phyloP scores from a whole-genome alignment of 2,329 filamentous ascomycete species.

The Fusarium longipes region DNA sequence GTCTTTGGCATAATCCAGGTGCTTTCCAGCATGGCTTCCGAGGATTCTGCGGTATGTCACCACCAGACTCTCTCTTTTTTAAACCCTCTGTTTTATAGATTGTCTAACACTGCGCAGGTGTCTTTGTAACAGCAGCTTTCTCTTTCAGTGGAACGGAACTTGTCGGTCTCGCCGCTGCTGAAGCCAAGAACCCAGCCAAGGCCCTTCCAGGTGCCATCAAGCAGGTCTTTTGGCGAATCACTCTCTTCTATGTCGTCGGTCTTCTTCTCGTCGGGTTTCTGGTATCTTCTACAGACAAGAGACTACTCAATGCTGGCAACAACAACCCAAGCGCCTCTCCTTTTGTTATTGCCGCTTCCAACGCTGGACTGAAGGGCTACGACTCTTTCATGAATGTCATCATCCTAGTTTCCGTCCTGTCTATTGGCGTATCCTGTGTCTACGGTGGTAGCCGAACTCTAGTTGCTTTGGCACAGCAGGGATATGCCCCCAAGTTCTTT shows the following conservation, averaged over 20 bases:
- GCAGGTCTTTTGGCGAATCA: constrained; percentile 74
- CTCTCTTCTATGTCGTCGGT: constrained; percentile 65
- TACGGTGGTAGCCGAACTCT: constrained; percentile 70
- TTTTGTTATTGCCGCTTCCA: constrained; percentile 68
- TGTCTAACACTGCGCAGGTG: constrained; percentile 22
- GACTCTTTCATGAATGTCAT: constrained; percentile 69
- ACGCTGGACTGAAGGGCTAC: constrained; percentile 63
- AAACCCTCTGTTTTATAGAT: too few relatives aligned
- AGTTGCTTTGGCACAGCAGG: constrained; percentile 68
- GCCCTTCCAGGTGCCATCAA: constrained; percentile 85
- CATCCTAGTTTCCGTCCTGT: constrained; percentile 68
- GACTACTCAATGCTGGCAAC: constrained; percentile 61
- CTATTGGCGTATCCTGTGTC: constrained; percentile 68
- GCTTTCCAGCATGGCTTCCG: constrained; percentile 79
- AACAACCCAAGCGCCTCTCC: constrained; percentile 57
- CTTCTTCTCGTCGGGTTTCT: constrained; percentile 64
- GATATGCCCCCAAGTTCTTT: constrained; percentile 67
- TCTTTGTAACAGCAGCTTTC: constrained; percentile 74
- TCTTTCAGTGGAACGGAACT: constrained; percentile 79
- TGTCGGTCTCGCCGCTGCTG: constrained; percentile 79
- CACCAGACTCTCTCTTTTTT: fast-evolving
- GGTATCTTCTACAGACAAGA: constrained; percentile 57
- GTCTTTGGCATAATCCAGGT: constrained; percentile 62
- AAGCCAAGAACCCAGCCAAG: constrained; percentile 76
- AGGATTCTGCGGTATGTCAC: constrained; percentile 71